Evolutionary conservation across 2,329 filamentous ascomycete genomes (phyloP).

Genomic region (Fusarium longipes): DNA sequence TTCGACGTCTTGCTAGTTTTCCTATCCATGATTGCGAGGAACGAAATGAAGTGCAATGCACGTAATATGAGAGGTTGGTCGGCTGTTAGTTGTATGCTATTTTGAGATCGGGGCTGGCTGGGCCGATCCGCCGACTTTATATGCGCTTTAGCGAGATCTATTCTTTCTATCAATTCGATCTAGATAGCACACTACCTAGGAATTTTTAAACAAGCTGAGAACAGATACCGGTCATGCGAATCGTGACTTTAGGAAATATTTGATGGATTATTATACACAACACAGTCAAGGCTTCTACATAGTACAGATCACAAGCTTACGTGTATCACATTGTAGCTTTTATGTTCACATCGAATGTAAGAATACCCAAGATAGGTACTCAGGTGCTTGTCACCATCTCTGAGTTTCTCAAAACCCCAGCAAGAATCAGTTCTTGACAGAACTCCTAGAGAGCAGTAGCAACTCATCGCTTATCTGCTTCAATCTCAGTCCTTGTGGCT

Average conservation of each 20-base stretch:
- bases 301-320: neutral
- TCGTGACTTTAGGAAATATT: neutral
- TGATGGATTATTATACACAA: neutral
- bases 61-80: slow-evolving; percentile 27
- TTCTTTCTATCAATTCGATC: neutral
- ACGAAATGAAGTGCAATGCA: slow-evolving; percentile 22
- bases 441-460: neutral
- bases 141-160: neutral
- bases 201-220: too few relatives aligned
- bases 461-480: neutral
- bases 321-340: too few relatives aligned
- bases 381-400: neutral
- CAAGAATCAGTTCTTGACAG: neutral
- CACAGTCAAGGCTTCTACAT: neutral
- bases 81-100: slow-evolving; percentile 9
- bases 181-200: neutral
- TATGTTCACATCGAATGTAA: neutral
- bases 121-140: slow-evolving; percentile 23
- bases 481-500: neutral
- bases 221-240: too few relatives aligned
- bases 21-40: neutral
- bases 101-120: slow-evolving; percentile 21
- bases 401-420: neutral
- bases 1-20: neutral
- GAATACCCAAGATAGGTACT: neutral